Base-by-base conservation (phyloP, 352 stramenopile species). In the Globisporangium perplexum region DNA sequence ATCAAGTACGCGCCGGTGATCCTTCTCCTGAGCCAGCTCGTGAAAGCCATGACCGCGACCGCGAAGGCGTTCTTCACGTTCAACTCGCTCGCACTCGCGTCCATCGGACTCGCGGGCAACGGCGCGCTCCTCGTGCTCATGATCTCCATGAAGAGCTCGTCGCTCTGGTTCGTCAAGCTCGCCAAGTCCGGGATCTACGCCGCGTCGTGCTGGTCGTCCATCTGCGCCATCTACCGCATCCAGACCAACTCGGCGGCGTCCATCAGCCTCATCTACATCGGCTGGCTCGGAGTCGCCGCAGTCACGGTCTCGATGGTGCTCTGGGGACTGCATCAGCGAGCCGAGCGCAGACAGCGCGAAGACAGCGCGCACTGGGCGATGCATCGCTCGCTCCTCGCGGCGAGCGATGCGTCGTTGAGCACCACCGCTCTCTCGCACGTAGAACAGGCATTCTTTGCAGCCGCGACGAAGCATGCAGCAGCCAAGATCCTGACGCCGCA, bases 1-100 rank as follows among this genome's bases (percentile, higher is more conserved):
- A 74, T 85, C 57, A 83, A 84, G 51, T 87, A 82, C 26, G 75
- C 76, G 4, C 73, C 73, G 0, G 70, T 82, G 10, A 55, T 83
- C 31, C 44, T 77, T 23, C 67, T 87, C 2, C 63, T 81, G 10
- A 72, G 62, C 14, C 76, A 87, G 47, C 50, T 87, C 28, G 62
- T 75, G 36, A 87, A 87, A 53, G 73, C 73, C 1, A 52, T 73
- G 30, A 62, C 66, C 0, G 62, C 70, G 23, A 75, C 69, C 1
- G 70, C 65, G 1, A 65, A 67, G 24, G 67, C 71, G 4, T 83
- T 87, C 36, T 84, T 83, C 55, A 65, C 74, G 11, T 72, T 72
- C 36, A 59, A 74, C 20, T 62, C 65, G 11, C 47, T 63, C 28
- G 43, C 72, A 12, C 65, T 83, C 15, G 65, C 72, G 7, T 50